Percentiles rank a stretch among this genome's conserved stretches.
Evolutionary conservation across 352 stramenopile species (phyloP).

Genomic region (Phytophthora aleatoria): DNA sequence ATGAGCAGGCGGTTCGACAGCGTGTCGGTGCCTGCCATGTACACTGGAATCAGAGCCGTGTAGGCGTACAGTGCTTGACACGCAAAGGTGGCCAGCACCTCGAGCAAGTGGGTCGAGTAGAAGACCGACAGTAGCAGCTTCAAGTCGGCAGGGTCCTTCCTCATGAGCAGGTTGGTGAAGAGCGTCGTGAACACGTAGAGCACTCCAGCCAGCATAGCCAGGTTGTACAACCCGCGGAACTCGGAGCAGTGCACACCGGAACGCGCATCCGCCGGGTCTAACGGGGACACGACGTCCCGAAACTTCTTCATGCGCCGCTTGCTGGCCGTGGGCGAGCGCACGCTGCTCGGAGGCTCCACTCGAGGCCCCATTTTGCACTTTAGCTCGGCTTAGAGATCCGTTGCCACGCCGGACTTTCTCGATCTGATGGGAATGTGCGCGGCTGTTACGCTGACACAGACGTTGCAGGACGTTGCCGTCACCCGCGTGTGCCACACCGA

Average conservation of each 20-base stretch:
- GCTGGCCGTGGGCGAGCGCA: conserved; percentile 27
- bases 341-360: conserved; percentile 12
- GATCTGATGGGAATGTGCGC: conserved; percentile 27
- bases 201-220: conserved; percentile 63
- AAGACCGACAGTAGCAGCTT: conserved; percentile 71
- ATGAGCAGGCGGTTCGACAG: conserved; percentile 51
- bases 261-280: conserved; percentile 70
- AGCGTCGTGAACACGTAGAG: conserved; percentile 71
- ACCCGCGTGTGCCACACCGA: neutral
- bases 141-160: conserved; percentile 56
- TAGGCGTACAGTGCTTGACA: conserved; percentile 74
- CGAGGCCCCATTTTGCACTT: conserved; percentile 19
- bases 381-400: neutral
- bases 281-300: conserved; percentile 55
- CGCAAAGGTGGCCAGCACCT: conserved; percentile 71
- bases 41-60: conserved; percentile 74
- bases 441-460: conserved; percentile 11
- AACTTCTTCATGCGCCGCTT: conserved; percentile 65
- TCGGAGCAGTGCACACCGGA: conserved; percentile 77
- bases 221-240: conserved; percentile 81
- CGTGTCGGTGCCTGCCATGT: conserved; percentile 52
- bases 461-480: neutral
- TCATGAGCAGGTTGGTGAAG: conserved; percentile 56
- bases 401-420: conserved; percentile 14
- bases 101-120: conserved; percentile 71